phyloP scores from a whole-genome alignment of 208 protist genomes.

The Tritrichomonas foetus region DNA sequence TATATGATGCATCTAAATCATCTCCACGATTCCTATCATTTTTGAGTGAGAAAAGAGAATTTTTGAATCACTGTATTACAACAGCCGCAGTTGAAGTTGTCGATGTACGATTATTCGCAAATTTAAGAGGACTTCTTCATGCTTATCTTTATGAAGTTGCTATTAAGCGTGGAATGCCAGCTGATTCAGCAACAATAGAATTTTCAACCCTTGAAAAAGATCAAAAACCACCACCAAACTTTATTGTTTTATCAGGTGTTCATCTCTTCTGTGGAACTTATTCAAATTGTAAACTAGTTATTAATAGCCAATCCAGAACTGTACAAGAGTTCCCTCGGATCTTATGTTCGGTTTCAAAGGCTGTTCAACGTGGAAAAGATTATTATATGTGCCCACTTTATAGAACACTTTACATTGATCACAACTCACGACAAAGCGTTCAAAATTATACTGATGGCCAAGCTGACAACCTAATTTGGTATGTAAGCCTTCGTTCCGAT shows the following conservation, averaged over 20 bases:
- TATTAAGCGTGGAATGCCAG: neutral
- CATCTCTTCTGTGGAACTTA: neutral
- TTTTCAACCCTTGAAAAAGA: neutral
- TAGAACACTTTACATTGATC: neutral
- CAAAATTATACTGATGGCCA: neutral
- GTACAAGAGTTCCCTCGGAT: neutral
- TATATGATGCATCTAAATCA: neutral
- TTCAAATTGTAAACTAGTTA: neutral
- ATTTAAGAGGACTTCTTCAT: neutral
- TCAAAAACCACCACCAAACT: neutral
- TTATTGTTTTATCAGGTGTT: neutral
- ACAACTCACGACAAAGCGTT: neutral
- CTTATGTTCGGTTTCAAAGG: neutral
- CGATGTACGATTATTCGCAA: neutral
- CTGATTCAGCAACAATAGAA: neutral
- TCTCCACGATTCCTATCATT: neutral
- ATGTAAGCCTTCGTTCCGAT: neutral
- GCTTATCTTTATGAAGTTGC: neutral
- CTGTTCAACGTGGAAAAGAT: neutral
- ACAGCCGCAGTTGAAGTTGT: neutral
- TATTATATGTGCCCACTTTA: neutral
- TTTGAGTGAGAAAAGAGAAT: neutral
- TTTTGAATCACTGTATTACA: neutral
- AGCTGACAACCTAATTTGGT: constrained; percentile 21
- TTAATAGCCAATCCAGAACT: neutral